Evolutionary conservation across 2,329 filamentous ascomycete genomes (phyloP).

Genomic region (Apiospora malaysiana): DNA sequence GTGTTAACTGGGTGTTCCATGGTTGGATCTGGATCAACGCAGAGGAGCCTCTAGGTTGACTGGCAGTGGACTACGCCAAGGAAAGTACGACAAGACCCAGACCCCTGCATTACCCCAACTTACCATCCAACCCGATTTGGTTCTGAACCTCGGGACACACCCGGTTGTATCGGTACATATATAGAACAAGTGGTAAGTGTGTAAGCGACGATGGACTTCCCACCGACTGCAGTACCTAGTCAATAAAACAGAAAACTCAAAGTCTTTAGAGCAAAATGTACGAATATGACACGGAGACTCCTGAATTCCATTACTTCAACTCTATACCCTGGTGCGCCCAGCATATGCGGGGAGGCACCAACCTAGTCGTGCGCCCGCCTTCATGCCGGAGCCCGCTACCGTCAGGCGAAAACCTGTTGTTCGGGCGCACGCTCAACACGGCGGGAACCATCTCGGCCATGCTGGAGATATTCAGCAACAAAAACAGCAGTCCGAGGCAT

Average conservation of each 20-base stretch:
- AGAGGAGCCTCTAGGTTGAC: background rate
- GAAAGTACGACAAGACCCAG: background rate
- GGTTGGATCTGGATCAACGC: too few species aligned
- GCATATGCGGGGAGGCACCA: background rate
- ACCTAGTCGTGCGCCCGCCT: slow-evolving; percentile 20
- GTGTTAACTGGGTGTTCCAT: background rate
- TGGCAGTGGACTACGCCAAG: background rate
- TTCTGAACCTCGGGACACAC: background rate
- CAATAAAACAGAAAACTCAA: too few species aligned
- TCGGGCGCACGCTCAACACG: slow-evolving; percentile 58
- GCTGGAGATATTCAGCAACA: slow-evolving; percentile 47
- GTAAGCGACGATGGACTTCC: background rate
- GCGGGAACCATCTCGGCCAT: slow-evolving; percentile 53
- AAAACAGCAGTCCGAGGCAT: slow-evolving; percentile 23
- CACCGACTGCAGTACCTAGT: background rate
- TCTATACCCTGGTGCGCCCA: slow-evolving; percentile 54
- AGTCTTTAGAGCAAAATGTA: background rate
- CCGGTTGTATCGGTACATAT: background rate
- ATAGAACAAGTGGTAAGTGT: background rate
- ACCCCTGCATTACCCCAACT: slow-evolving; percentile 1
- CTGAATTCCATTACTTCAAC: slow-evolving; percentile 33
- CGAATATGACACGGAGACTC: background rate
- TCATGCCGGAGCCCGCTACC: slow-evolving; percentile 43
- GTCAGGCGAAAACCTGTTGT: slow-evolving; percentile 55
- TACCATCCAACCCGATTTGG: background rate